phyloP scores from a whole-genome alignment of 306 rosid genomes.

The Vigna reflexopilosa region DNA sequence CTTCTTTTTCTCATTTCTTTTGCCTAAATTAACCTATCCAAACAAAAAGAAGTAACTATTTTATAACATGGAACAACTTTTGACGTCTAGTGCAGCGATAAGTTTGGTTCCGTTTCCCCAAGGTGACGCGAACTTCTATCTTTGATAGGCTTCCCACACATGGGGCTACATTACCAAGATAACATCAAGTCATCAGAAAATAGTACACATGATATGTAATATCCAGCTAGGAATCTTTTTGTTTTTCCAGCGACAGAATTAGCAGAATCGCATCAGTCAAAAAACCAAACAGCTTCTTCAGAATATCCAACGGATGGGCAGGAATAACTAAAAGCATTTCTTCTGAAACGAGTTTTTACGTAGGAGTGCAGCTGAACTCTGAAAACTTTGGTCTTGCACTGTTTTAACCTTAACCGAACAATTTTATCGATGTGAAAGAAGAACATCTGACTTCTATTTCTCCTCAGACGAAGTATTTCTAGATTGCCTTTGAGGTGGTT shows the following conservation, averaged over 20 bases:
- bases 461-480: slow-evolving; percentile 37
- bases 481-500: slow-evolving; percentile 41
- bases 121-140: not conserved
- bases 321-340: not conserved
- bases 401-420: not conserved
- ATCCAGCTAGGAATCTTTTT: not conserved
- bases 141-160: not conserved
- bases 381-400: slow-evolving; percentile 19
- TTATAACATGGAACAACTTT: not conserved
- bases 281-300: slow-evolving; percentile 8
- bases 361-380: slow-evolving; percentile 18
- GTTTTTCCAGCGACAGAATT: not conserved
- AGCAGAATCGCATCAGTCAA: slow-evolving; percentile 9
- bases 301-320: slow-evolving; percentile 12
- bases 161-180: not conserved
- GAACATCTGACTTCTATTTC: slow-evolving; percentile 29
- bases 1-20: not conserved
- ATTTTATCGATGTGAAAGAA: not conserved
- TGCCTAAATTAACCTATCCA: not conserved
- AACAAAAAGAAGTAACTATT: no score
- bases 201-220: not conserved
- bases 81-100: not conserved
- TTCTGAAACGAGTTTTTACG: not conserved
- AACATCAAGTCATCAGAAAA: slow-evolving; percentile 5
- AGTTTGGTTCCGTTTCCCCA: not conserved